Conservation (phyloP, 768 basidiomycete genomes). For the Pisolithus marmoratus region DNA sequence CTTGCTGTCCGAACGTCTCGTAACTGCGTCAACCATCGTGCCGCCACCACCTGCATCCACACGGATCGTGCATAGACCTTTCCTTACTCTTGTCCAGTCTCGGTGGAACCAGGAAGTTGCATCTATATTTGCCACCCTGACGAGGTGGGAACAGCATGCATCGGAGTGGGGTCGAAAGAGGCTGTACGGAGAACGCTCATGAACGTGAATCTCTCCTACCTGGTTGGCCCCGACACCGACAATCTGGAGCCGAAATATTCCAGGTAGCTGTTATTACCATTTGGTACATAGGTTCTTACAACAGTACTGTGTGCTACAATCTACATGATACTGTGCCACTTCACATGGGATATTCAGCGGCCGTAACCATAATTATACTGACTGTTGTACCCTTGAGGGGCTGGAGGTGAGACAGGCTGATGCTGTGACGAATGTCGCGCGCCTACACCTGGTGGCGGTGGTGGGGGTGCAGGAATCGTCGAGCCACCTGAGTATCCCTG, state of each 20-base stretch:
- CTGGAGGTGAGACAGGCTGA: slow-evolving; percentile 23
- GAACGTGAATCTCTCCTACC: not conserved
- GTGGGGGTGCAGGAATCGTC: slow-evolving; percentile 24
- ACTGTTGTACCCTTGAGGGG: slow-evolving; percentile 24
- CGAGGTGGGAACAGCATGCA: slow-evolving; percentile 41
- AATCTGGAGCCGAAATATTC: no score
- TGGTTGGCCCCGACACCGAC: no score
- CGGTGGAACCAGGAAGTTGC: slow-evolving; percentile 58
- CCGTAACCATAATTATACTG: slow-evolving; percentile 29
- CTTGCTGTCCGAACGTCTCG: slow-evolving; percentile 43
- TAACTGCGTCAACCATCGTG: slow-evolving; percentile 40
- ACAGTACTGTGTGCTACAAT: not conserved
- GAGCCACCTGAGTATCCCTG: slow-evolving; percentile 11
- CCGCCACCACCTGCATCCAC: slow-evolving; percentile 48
- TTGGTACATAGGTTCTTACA: no score
- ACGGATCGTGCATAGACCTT: slow-evolving; percentile 44
- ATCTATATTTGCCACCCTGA: slow-evolving; percentile 36
- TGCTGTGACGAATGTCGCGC: slow-evolving; percentile 21
- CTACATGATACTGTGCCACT: not conserved
- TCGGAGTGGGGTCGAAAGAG: slow-evolving; percentile 42
- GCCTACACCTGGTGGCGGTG: slow-evolving; percentile 7
- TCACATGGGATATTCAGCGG: slow-evolving; percentile 10
- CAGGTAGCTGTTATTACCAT: no score
- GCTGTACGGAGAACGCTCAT: slow-evolving; percentile 35
- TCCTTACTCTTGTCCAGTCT: slow-evolving; percentile 43